Conservation (phyloP, 2,329 filamentous ascomycete genomes). For the Fusarium duplospermum region DNA sequence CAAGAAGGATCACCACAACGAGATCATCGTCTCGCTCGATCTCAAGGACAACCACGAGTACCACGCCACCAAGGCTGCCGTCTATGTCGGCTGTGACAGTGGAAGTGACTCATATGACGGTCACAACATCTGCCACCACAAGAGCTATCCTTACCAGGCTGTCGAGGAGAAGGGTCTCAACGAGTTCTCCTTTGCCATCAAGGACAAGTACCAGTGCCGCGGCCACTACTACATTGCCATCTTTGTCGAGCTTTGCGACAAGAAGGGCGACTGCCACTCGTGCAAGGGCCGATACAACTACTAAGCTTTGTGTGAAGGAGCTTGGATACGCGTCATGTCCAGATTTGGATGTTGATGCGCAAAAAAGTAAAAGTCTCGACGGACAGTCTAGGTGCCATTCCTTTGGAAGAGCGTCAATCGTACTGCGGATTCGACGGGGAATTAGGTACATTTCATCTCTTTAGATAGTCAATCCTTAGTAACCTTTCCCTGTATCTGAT, state of each 20-base stretch:
- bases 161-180: slow-evolving; percentile 34
- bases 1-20: slow-evolving; percentile 9
- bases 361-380: slow-evolving; percentile 1
- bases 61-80: slow-evolving; percentile 20
- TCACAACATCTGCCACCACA: slow-evolving; percentile 38
- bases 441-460: slow-evolving; percentile 31
- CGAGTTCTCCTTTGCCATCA: slow-evolving; percentile 32
- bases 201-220: slow-evolving; percentile 38
- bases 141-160: slow-evolving; percentile 32
- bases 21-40: slow-evolving; percentile 30
- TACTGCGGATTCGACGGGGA: slow-evolving; percentile 11
- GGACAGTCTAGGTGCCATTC: neutral
- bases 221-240: slow-evolving; percentile 41
- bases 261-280: slow-evolving; percentile 12
- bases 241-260: slow-evolving; percentile 39
- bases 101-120: slow-evolving; percentile 14
- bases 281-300: slow-evolving; percentile 10
- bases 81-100: slow-evolving; percentile 31
- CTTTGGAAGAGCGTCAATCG: neutral
- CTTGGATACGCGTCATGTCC: neutral
- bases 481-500: slow-evolving; percentile 21
- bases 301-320: neutral
- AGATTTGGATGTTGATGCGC: neutral
- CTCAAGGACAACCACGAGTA: slow-evolving; percentile 25
- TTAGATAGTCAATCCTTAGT: slow-evolving; percentile 36